A percentile compares a stretch with the other conserved stretches of the same genome.
phyloP scores from a whole-genome alignment of 768 basidiomycete species.

The Naematelia aurantialba region DNA sequence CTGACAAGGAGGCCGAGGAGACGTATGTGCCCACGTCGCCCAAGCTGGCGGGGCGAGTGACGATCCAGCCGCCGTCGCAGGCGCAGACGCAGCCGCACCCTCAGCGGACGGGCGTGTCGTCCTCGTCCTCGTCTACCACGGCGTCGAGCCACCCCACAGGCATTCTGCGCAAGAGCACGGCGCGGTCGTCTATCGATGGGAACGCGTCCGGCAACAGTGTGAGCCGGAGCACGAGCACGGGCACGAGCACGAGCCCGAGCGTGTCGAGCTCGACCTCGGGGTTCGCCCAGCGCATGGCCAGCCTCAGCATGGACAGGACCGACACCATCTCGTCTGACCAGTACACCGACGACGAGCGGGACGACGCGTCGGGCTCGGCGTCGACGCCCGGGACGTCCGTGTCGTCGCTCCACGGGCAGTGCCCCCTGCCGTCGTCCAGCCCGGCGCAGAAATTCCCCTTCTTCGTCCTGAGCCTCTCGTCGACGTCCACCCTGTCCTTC shows the following conservation, averaged over 20 bases:
- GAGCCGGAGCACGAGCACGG: too few species aligned
- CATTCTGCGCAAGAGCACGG: neutral
- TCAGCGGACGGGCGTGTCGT: neutral
- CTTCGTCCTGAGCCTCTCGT: conserved; percentile 36
- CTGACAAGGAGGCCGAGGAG: neutral
- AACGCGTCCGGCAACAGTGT: conserved; percentile 16
- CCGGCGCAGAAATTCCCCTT: conserved; percentile 29
- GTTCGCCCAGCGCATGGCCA: conserved; percentile 18
- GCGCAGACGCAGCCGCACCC: neutral
- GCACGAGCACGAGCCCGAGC: neutral
- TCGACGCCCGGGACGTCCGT: conserved; percentile 36
- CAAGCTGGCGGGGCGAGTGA: neutral
- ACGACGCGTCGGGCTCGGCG: conserved; percentile 8
- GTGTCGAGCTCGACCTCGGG: conserved; percentile 11
- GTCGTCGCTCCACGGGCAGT: conserved; percentile 31
- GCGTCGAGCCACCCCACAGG: neutral
- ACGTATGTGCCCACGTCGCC: conserved; percentile 1
- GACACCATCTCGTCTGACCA: conserved; percentile 18
- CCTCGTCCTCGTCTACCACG: neutral
- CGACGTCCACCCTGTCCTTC: conserved; percentile 35
- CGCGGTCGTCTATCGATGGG: neutral
- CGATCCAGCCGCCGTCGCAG: neutral
- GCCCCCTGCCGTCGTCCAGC: conserved; percentile 29
- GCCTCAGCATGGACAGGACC: conserved; percentile 22
- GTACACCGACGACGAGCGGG: conserved; percentile 11